A percentile compares a stretch with the other conserved stretches of the same genome.
Conservation (phyloP, 129 eudicot genomes). For the Centaurea solstitialis region DNA sequence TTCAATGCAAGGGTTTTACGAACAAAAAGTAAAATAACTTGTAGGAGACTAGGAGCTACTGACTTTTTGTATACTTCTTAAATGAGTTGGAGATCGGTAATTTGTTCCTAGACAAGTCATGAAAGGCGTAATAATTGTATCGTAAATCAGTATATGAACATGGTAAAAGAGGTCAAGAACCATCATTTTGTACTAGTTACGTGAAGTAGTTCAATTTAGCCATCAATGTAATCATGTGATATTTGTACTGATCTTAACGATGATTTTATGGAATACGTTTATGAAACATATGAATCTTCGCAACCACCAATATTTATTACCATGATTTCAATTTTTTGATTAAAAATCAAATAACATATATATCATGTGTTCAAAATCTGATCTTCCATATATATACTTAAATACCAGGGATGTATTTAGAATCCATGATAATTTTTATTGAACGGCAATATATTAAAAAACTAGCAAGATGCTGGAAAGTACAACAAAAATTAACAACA, state of each 20-base stretch:
- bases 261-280: neutral
- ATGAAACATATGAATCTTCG: conserved; percentile 9
- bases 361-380: neutral
- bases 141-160: neutral
- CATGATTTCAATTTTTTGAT: neutral
- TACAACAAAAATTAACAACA: too few relatives aligned
- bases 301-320: conserved; percentile 25
- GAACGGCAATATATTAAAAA: too few relatives aligned
- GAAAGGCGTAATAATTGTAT: neutral
- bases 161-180: neutral
- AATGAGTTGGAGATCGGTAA: neutral
- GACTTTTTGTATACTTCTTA: too few relatives aligned
- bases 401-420: neutral
- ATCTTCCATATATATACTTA: neutral
- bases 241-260: neutral
- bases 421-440: neutral
- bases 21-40: too few relatives aligned
- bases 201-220: neutral
- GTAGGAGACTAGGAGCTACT: too few relatives aligned
- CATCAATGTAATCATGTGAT: neutral
- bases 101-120: neutral
- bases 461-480: too few relatives aligned
- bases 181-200: neutral
- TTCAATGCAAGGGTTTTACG: too few relatives aligned
- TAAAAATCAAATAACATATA: neutral